phyloP scores from a whole-genome alignment of 441 rosid genomes.

The Pelargonium myrrhifolium region DNA sequence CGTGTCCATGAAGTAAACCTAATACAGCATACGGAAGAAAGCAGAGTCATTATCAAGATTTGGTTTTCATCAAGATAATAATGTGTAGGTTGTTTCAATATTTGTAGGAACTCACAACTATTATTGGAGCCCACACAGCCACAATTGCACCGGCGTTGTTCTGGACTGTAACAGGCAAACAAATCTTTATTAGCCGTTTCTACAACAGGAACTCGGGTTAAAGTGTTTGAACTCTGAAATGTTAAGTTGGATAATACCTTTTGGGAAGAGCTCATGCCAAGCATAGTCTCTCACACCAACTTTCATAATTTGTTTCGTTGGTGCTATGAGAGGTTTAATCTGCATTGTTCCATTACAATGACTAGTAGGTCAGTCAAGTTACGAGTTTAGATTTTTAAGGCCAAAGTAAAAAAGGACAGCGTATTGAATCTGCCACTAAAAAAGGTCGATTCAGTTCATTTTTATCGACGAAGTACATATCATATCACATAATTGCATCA shows the following conservation, averaged over 20 bases:
- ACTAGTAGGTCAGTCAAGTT: slow-evolving; percentile 5
- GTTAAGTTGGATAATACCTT: slow-evolving; percentile 38
- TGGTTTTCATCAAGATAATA: background rate
- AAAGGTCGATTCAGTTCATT: background rate
- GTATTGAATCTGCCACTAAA: background rate
- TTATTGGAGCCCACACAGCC: slow-evolving; percentile 97
- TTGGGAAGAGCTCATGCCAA: slow-evolving; percentile 91
- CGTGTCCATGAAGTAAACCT: slow-evolving; percentile 99
- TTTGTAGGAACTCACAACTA: slow-evolving; percentile 57
- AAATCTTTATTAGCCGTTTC: slow-evolving; percentile 14
- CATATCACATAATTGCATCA: background rate
- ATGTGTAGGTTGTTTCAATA: slow-evolving; percentile 8
- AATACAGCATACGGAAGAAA: slow-evolving; percentile 20
- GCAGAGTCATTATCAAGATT: too few species aligned
- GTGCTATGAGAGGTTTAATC: slow-evolving; percentile 86
- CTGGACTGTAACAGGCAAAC: slow-evolving; percentile 45
- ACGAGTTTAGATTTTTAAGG: background rate
- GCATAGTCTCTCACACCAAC: slow-evolving; percentile 65
- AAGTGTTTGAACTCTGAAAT: slow-evolving; percentile 4
- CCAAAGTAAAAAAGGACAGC: background rate
- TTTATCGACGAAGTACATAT: background rate
- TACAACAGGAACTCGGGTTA: background rate
- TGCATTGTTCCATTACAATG: slow-evolving; percentile 33
- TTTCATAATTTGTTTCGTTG: slow-evolving; percentile 73
- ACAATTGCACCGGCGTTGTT: slow-evolving; percentile 86